Percentiles rank a stretch among this genome's conserved stretches.
These are phyloP conservation scores for Fusarium continuum DNA, from an alignment of 2,329 filamentous ascomycete species.

Conservation along the genomic window DNA sequence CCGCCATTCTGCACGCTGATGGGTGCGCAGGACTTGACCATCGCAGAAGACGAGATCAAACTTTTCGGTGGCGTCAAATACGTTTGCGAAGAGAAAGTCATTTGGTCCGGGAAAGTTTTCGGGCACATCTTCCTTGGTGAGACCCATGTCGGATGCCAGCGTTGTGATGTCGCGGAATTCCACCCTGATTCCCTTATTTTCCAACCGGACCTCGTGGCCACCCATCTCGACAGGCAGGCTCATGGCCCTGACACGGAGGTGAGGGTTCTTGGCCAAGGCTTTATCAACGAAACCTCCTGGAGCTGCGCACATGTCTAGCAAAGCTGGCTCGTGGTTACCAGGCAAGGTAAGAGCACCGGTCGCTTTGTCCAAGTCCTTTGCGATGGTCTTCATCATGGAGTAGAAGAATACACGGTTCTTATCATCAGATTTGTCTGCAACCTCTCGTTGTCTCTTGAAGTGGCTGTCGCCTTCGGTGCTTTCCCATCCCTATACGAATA, in stretches of 20 bases:
- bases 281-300: slow-evolving; percentile 61
- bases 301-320: slow-evolving; percentile 66
- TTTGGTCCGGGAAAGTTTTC: slow-evolving; percentile 25
- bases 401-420: slow-evolving; percentile 47
- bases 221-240: slow-evolving; percentile 53
- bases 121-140: slow-evolving; percentile 43
- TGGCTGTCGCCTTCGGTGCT: slow-evolving; percentile 53
- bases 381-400: slow-evolving; percentile 55
- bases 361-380: slow-evolving; percentile 50
- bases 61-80: not conserved
- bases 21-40: slow-evolving; percentile 56
- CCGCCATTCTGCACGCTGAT: slow-evolving; percentile 47
- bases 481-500: slow-evolving; percentile 53
- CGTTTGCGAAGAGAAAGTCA: slow-evolving; percentile 29
- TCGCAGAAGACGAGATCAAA: slow-evolving; percentile 60
- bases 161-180: slow-evolving; percentile 60
- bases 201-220: slow-evolving; percentile 52
- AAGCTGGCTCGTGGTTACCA: slow-evolving; percentile 1
- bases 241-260: slow-evolving; percentile 48
- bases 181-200: not conserved
- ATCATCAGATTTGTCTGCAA: slow-evolving; percentile 46
- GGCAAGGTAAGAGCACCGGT: slow-evolving; percentile 47
- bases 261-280: slow-evolving; percentile 49
- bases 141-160: slow-evolving; percentile 57
- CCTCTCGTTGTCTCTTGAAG: slow-evolving; percentile 53